Percentiles rank a stretch among this genome's conserved stretches.
Evolutionary conservation across 768 basidiomycete genomes (phyloP).

Genomic region (Sporobolomyces pararoseus): DNA sequence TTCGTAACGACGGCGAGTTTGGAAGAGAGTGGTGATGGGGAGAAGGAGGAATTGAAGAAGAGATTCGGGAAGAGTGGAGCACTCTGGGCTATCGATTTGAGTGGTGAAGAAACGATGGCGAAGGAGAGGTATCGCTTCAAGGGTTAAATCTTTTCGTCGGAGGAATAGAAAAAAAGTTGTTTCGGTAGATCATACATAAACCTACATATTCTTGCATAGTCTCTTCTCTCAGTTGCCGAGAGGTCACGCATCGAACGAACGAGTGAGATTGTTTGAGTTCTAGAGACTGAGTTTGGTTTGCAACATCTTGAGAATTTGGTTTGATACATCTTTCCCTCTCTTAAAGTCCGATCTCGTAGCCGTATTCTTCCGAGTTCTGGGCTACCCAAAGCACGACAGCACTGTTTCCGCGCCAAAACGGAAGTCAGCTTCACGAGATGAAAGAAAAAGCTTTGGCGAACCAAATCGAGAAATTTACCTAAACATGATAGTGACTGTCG

Average conservation of each 20-base stretch:
- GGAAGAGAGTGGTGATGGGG: constrained; percentile 16
- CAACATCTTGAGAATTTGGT: no score
- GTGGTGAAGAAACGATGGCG: background rate
- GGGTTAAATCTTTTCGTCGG: background rate
- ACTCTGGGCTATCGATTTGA: constrained; percentile 14
- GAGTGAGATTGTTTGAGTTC: no score
- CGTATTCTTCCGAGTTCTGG: constrained; percentile 83
- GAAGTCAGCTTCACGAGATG: background rate
- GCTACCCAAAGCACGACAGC: constrained; percentile 87
- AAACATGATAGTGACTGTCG: constrained; percentile 47
- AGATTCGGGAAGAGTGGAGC: constrained; percentile 4
- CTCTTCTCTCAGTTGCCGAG: no score
- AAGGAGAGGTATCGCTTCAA: constrained; percentile 14
- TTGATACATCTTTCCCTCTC: no score
- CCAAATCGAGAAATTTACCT: constrained; percentile 47
- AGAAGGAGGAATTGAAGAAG: background rate
- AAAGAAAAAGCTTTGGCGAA: background rate
- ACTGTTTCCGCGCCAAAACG: constrained; percentile 53
- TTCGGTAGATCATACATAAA: no score
- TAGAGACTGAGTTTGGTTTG: background rate
- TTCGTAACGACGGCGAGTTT: constrained; percentile 24
- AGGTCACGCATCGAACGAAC: no score
- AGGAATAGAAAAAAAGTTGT: no score
- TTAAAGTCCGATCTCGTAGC: constrained; percentile 65
- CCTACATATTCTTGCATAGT: no score